Percentiles rank a stretch among this genome's conserved stretches.
Conservation (phyloP, 2,329 filamentous ascomycete species). For the Colletotrichum filicis region DNA sequence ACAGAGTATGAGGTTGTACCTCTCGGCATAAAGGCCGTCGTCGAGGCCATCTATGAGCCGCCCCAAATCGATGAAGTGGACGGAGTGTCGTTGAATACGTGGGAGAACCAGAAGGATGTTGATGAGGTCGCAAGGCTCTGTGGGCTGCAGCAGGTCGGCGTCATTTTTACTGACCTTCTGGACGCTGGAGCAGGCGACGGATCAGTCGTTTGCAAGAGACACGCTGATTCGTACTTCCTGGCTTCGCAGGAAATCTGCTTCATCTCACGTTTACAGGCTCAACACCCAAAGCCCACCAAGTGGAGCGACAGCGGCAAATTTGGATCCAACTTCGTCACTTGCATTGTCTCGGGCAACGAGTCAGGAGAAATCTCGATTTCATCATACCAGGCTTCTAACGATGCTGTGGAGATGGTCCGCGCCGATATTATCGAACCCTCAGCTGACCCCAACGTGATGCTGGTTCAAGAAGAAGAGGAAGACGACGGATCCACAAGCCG, state of each 20-base stretch:
- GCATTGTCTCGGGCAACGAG: conserved; percentile 93
- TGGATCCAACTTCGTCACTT: conserved; percentile 97
- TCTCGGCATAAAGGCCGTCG: conserved; percentile 92
- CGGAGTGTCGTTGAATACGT: conserved; percentile 85
- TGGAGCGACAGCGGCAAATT: conserved; percentile 97
- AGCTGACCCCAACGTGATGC: conserved; percentile 91
- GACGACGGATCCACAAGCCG: conserved; percentile 76
- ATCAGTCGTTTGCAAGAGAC: conserved; percentile 91
- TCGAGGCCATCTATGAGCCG: conserved; percentile 97
- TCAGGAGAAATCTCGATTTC: conserved; percentile 88
- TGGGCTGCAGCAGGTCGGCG: conserved; percentile 87
- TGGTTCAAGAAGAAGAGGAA: conserved; percentile 92
- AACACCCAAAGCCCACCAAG: conserved; percentile 89
- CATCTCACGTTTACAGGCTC: conserved; percentile 86
- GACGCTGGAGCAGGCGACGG: conserved; percentile 86
- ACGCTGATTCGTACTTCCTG: conserved; percentile 94
- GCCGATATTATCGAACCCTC: conserved; percentile 96
- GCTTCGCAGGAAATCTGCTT: conserved; percentile 94
- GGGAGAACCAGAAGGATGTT: conserved; percentile 85
- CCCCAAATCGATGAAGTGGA: conserved; percentile 91
- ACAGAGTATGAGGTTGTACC: conserved; percentile 93
- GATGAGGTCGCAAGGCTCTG: conserved; percentile 84
- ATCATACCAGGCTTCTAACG: conserved; percentile 94
- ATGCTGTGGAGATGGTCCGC: conserved; percentile 95
- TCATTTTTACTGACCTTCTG: conserved; percentile 93